phyloP scores from a whole-genome alignment of 768 basidiomycete species.

The Mycena galopus region DNA sequence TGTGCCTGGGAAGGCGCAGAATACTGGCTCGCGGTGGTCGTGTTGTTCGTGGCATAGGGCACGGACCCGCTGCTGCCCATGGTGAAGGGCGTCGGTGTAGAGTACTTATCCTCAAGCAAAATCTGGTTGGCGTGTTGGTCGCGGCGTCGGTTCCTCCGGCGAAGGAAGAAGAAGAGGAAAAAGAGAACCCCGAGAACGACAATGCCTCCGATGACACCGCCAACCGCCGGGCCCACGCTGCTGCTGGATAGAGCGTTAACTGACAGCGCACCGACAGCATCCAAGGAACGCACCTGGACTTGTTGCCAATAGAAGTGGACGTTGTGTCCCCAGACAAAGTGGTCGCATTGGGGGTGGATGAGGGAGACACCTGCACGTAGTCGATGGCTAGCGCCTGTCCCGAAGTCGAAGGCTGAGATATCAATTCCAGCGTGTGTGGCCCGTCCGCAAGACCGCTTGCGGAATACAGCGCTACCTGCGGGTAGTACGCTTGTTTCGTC shows the following conservation, averaged over 20 bases:
- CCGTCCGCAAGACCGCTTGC: constrained; percentile 31
- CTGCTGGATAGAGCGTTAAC: background rate
- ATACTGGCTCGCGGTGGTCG: background rate
- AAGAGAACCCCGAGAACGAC: constrained; percentile 9
- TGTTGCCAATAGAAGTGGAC: background rate
- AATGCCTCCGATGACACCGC: constrained; percentile 28
- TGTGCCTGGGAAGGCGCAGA: background rate
- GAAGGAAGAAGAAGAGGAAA: constrained; percentile 17
- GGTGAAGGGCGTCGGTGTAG: background rate
- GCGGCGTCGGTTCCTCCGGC: constrained; percentile 19
- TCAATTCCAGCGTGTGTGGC: constrained; percentile 39
- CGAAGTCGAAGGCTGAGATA: constrained; percentile 11
- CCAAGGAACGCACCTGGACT: constrained; percentile 9
- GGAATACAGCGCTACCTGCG: constrained; percentile 28
- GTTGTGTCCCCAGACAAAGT: background rate
- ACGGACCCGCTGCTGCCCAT: background rate
- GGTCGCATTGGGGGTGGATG: background rate
- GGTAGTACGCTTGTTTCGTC: constrained; percentile 28
- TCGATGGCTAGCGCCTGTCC: constrained; percentile 33
- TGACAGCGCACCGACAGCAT: background rate
- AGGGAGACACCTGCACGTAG: constrained; percentile 15
- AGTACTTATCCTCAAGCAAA: constrained; percentile 20
- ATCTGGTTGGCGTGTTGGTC: background rate
- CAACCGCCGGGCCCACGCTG: constrained; percentile 28
- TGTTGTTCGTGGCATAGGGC: background rate